These are phyloP conservation scores for Botryotinia calthae DNA, from an alignment of 2,329 filamentous ascomycete genomes.

Conservation along the genomic window DNA sequence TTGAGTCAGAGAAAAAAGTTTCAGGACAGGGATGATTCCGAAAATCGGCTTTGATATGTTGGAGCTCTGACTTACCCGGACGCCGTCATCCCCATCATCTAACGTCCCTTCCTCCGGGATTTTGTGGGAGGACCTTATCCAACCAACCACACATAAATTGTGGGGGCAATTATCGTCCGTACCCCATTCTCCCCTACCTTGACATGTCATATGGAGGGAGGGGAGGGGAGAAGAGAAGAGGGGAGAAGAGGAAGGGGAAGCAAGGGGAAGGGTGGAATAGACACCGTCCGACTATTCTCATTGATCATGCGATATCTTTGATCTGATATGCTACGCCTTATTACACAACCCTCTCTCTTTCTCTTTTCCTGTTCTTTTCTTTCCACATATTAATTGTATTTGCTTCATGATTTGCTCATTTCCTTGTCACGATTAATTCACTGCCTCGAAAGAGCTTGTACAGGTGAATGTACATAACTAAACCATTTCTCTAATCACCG, in stretches of 20 bases:
- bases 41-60: not conserved
- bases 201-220: not conserved
- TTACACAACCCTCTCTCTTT: not conserved
- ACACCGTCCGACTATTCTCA: not conserved
- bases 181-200: not conserved
- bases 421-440: too few relatives aligned
- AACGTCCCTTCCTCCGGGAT: not conserved
- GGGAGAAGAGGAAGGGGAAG: not conserved
- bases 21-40: not conserved
- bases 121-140: not conserved
- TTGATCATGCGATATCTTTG: conserved; percentile 14
- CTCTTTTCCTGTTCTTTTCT: not conserved
- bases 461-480: conserved; percentile 13
- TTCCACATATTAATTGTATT: not conserved
- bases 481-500: conserved; percentile 10
- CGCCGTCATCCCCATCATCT: not conserved
- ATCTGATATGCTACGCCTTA: not conserved
- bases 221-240: not conserved
- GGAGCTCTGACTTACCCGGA: not conserved
- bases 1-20: not conserved
- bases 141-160: not conserved
- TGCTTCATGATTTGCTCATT: not conserved
- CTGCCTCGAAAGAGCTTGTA: not conserved
- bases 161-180: not conserved
- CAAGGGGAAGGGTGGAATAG: not conserved